A percentile compares a stretch with the other conserved stretches of the same genome.
phyloP scores from a whole-genome alignment of 768 basidiomycete genomes.

The Hemileccinum impolitum region DNA sequence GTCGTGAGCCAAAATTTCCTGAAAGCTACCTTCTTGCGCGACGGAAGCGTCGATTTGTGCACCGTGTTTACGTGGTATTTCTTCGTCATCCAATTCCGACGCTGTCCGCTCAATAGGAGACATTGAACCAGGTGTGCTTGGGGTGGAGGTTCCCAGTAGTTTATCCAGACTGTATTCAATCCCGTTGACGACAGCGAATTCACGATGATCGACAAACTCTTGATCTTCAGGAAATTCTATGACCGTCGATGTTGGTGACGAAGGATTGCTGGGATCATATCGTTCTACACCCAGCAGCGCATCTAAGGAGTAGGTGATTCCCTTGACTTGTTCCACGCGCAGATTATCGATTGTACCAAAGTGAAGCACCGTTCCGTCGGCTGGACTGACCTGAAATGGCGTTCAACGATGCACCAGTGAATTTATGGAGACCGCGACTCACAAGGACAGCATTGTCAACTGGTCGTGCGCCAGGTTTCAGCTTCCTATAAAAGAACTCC shows the following conservation, averaged over 20 bases:
- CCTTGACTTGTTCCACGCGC: constrained; percentile 95
- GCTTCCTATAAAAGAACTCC: constrained; percentile 89
- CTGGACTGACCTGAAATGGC: constrained; percentile 75
- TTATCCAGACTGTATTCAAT: constrained; percentile 93
- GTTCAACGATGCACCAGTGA: neutral
- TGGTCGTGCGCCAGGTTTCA: constrained; percentile 80
- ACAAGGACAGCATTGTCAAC: constrained; percentile 76
- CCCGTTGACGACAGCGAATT: constrained; percentile 96
- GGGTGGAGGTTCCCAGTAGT: constrained; percentile 61
- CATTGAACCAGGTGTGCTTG: constrained; percentile 39
- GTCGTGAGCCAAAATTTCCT: constrained; percentile 63
- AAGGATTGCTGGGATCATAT: constrained; percentile 38
- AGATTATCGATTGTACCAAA: constrained; percentile 80
- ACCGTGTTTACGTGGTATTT: constrained; percentile 55
- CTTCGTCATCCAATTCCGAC: constrained; percentile 24
- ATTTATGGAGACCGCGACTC: constrained; percentile 16
- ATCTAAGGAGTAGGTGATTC: constrained; percentile 93
- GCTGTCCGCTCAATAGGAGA: constrained; percentile 24
- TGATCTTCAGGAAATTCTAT: constrained; percentile 41
- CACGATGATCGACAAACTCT: constrained; percentile 74
- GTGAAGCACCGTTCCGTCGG: constrained; percentile 90
- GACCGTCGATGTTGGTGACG: constrained; percentile 39
- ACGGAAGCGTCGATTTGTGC: constrained; percentile 75
- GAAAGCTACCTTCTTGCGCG: constrained; percentile 46
- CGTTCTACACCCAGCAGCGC: constrained; percentile 81